These are phyloP conservation scores for Claviceps africana DNA, from an alignment of 2,329 filamentous ascomycete genomes.

Conservation along the genomic window DNA sequence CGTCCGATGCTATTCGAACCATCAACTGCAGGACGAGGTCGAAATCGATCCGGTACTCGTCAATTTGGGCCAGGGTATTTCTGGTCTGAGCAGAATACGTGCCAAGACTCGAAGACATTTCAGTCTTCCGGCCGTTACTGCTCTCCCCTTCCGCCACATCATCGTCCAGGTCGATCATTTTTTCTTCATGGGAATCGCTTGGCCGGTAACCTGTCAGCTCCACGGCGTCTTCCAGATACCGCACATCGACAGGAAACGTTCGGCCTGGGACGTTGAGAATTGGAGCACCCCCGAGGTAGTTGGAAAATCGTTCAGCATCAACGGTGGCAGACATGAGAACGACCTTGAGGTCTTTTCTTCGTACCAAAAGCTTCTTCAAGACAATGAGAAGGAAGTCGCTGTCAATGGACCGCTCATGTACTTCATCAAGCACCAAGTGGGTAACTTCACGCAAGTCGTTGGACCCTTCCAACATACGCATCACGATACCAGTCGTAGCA, in stretches of 20 bases:
- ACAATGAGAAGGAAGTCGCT: slow-evolving; percentile 93
- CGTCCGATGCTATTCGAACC: slow-evolving; percentile 56
- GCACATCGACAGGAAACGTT: slow-evolving; percentile 81
- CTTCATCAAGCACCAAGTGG: slow-evolving; percentile 91
- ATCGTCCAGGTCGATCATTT: slow-evolving; percentile 49
- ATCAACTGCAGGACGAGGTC: slow-evolving; percentile 73
- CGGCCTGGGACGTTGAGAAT: slow-evolving; percentile 83
- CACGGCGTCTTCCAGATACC: slow-evolving; percentile 83
- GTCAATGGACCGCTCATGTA: slow-evolving; percentile 91
- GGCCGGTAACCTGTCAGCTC: slow-evolving; percentile 66
- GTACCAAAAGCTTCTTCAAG: slow-evolving; percentile 64
- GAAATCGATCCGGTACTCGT: slow-evolving; percentile 87
- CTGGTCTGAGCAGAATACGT: slow-evolving; percentile 66
- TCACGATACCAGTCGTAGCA: slow-evolving; percentile 84
- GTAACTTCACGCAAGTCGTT: slow-evolving; percentile 80
- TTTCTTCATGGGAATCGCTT: slow-evolving; percentile 30
- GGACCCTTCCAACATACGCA: slow-evolving; percentile 88
- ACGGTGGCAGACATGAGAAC: slow-evolving; percentile 97
- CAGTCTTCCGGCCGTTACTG: slow-evolving; percentile 36
- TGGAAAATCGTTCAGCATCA: slow-evolving; percentile 80
- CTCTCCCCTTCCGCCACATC: slow-evolving; percentile 35
- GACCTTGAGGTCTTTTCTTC: slow-evolving; percentile 74
- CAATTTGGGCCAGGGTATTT: slow-evolving; percentile 59
- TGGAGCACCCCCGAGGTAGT: slow-evolving; percentile 73
- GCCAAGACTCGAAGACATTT: slow-evolving; percentile 50